Evolutionary conservation across 2,329 filamentous ascomycete species (phyloP).

Genomic region (Nigrospora sphaerica): DNA sequence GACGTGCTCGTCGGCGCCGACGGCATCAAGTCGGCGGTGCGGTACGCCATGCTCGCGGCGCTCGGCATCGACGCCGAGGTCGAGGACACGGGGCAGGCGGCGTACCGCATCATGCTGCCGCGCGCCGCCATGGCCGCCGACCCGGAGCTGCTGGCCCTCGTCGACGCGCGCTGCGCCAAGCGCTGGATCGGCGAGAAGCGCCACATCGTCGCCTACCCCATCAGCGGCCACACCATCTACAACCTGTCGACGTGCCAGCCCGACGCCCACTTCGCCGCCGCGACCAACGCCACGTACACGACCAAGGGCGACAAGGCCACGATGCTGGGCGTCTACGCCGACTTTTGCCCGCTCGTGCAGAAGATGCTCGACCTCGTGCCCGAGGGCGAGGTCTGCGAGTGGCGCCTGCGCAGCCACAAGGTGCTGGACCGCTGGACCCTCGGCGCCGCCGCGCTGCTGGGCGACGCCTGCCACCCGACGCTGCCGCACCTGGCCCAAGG

Average conservation of each 20-base stretch:
- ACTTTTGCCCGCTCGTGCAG: conserved; percentile 53
- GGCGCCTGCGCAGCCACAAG: conserved; percentile 53
- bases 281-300: conserved; percentile 54
- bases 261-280: conserved; percentile 51
- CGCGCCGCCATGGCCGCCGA: conserved; percentile 61
- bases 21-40: conserved; percentile 46
- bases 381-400: conserved; percentile 58
- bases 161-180: conserved; percentile 60
- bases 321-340: conserved; percentile 54
- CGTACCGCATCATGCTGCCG: conserved; percentile 71
- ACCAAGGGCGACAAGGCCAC: conserved; percentile 52
- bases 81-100: conserved; percentile 66
- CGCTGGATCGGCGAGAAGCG: conserved; percentile 71
- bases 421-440: conserved; percentile 51
- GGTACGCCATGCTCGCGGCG: conserved; percentile 46
- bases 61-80: conserved; percentile 46
- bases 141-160: conserved; percentile 58
- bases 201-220: conserved; percentile 74
- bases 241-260: conserved; percentile 58
- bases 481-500: conserved; percentile 62
- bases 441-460: conserved; percentile 49
- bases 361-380: conserved; percentile 54
- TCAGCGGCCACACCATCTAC: conserved; percentile 59
- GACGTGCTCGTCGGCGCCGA: conserved; percentile 48
- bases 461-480: conserved; percentile 62